A percentile compares a stretch with the other conserved stretches of the same genome.
These are phyloP conservation scores for Populus euphratica DNA, from an alignment of 345 rosid species.

Conservation along the genomic window DNA sequence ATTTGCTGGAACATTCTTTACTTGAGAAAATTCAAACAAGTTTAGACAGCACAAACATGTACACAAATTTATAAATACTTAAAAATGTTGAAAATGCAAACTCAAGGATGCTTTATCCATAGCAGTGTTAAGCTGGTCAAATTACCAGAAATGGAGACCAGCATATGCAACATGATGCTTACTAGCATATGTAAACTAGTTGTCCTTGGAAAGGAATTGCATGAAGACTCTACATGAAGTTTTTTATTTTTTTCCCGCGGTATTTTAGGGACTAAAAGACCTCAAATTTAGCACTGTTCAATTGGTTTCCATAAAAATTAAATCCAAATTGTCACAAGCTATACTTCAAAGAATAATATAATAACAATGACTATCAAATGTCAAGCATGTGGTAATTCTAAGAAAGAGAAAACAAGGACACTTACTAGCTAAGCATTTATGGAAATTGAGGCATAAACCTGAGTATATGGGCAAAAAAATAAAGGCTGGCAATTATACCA, in stretches of 20 bases:
- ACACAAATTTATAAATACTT: not conserved
- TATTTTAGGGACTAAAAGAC: not conserved
- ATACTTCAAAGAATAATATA: constrained; percentile 5
- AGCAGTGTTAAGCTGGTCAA: not conserved
- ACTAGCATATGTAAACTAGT: not conserved
- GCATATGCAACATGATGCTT: not conserved
- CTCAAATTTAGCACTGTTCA: not conserved
- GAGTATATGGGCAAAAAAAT: not conserved
- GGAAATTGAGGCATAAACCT: not conserved
- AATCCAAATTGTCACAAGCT: not conserved
- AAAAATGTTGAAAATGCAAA: not conserved
- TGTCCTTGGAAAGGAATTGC: not conserved
- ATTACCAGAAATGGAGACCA: not conserved
- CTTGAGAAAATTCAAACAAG: not conserved
- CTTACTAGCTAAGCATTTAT: not conserved
- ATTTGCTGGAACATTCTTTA: not conserved
- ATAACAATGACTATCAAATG: not conserved
- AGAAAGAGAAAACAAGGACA: not conserved
- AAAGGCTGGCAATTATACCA: not conserved
- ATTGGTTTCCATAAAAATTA: not conserved
- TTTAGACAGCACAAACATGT: not conserved
- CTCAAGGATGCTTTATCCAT: not conserved
- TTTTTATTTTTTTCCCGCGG: not conserved
- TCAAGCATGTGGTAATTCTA: not conserved
- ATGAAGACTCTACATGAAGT: not conserved